Conservation (phyloP, 805 yeast species). For the Schizosaccharomyces lindneri region DNA sequence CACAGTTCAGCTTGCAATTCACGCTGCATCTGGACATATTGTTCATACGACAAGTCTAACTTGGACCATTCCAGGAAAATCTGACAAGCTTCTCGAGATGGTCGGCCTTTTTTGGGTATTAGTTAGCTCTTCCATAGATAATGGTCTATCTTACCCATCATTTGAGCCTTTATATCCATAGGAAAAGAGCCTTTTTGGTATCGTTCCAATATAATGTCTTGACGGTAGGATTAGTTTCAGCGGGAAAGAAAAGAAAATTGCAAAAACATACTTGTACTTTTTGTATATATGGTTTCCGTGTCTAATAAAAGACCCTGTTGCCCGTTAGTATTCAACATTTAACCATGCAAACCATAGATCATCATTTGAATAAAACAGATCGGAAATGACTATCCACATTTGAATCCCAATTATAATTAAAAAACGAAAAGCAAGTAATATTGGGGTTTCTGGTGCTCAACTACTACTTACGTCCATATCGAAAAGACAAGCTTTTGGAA, state of each 20-base stretch:
- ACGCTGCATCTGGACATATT: conserved; percentile 15
- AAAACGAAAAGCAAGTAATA: neutral
- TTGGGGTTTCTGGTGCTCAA: neutral
- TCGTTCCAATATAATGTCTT: neutral
- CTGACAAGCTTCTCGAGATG: conserved; percentile 9
- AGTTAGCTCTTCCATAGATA: neutral
- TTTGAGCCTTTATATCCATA: neutral
- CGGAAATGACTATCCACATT: too few species aligned
- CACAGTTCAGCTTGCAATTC: neutral
- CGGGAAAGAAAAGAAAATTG: neutral
- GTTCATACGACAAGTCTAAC: conserved; percentile 41
- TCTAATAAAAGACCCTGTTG: conserved; percentile 54
- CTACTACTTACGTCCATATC: conserved; percentile 44
- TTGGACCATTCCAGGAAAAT: conserved; percentile 41
- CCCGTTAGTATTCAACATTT: too few species aligned
- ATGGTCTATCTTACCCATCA: conserved; percentile 15
- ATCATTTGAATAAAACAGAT: too few species aligned
- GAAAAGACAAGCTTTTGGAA: conserved; percentile 5
- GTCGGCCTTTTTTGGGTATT: neutral
- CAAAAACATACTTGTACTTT: conserved; percentile 22
- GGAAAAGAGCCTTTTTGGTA: neutral
- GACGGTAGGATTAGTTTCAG: neutral
- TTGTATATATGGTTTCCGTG: conserved; percentile 80
- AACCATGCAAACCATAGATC: too few species aligned
- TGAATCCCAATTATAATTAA: too few species aligned